Evolutionary conservation across 495 filamentous ascomycete genomes (phyloP), one percentile per base, ranked within the genome.

Genomic region (Aspergillus affinis): DNA sequence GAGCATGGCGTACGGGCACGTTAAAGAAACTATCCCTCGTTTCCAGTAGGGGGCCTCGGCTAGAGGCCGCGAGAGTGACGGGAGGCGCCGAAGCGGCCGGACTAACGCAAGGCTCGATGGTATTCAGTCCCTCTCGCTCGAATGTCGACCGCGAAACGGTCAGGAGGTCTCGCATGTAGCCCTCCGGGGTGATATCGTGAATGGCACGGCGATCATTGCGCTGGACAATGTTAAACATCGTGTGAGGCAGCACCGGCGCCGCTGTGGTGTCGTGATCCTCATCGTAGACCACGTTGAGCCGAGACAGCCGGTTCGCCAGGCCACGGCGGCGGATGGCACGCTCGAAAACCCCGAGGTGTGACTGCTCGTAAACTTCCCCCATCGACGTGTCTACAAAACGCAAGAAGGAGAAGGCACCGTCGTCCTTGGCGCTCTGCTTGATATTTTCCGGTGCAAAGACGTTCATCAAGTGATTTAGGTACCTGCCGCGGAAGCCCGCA

Each of bases 391-490:
- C 90, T 17, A 87, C 85, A 64, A 98, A 96, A 15, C 90, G 89
- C 52, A 97, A 79, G 88, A 92, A 99, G 0, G 92, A 91, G 74
- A 98, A 99, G 18, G 86, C 83, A 9, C 82, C 82, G 48, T 81
- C 76, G 0, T 82, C 79, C 19, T 78, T 72, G 6, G 78, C 67
- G 58, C 76, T 83, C 51, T 84, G 74, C n/a, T 79, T 79, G 48
- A 97, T 84, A 63, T 97, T 85, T 51, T 92, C 85, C 0, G 91
- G 86, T 3, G 85, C 84, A 88, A 91, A 98, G 54, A 99, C 87
- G 66, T 93, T 98, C 82, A 96, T 84, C 64, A 92, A 69, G 48
- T 96, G 86, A 17, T 81, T 72, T 19, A 97, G 70, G 63, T 89
- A 90, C 64, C 86, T 90, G 63, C 72, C 81, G 57, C 81, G 83